A percentile compares a stretch with the other conserved stretches of the same genome.
Evolutionary conservation across 345 rosid species (phyloP).

Genomic region (Dipteronia dyeriana): DNA sequence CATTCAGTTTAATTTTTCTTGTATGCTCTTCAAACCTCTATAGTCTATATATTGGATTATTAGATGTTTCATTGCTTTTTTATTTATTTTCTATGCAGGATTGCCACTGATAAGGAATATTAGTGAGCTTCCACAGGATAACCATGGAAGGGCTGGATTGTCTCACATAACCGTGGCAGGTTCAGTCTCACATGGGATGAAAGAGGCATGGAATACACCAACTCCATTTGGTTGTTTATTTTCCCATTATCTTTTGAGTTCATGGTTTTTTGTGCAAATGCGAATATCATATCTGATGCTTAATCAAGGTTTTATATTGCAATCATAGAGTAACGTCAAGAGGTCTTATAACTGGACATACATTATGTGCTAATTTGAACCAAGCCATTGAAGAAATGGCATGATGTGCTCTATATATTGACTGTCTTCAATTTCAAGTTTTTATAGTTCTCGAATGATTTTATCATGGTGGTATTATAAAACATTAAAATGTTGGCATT

Average conservation of each 20-base stretch:
- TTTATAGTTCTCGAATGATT: not conserved
- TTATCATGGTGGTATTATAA: not conserved
- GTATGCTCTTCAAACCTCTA: not conserved
- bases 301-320: not conserved
- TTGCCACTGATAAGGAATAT: conserved; percentile 75
- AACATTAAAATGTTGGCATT: not conserved
- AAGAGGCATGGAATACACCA: conserved; percentile 47
- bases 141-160: conserved; percentile 76
- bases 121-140: conserved; percentile 68
- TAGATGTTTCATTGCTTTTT: not conserved
- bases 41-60: not conserved
- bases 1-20: not conserved
- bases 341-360: not conserved
- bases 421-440: not conserved
- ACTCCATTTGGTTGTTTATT: not conserved
- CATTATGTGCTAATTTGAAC: not conserved
- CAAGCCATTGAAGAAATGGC: not conserved
- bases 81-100: conserved; percentile 40
- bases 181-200: conserved; percentile 70
- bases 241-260: not conserved
- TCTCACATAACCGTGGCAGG: conserved; percentile 81
- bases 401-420: not conserved
- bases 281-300: not conserved
- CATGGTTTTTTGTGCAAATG: not conserved
- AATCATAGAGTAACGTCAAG: not conserved